Evolutionary conservation across 208 protist species (phyloP).

Genomic region (Crithidia fasciculata): DNA sequence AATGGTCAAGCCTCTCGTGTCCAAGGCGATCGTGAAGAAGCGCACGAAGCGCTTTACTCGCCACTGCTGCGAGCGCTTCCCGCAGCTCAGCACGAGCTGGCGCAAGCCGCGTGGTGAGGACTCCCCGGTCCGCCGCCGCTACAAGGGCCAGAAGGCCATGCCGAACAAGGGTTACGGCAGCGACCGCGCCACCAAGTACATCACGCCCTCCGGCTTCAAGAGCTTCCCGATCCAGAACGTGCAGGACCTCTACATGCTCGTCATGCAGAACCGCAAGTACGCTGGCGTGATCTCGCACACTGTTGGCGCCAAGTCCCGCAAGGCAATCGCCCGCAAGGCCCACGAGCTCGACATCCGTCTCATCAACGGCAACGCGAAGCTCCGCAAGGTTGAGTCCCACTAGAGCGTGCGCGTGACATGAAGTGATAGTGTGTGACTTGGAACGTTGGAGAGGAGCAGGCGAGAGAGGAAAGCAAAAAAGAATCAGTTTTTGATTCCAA

Average conservation of each 20-base stretch:
- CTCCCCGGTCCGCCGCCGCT: constrained; percentile 97
- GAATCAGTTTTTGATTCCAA: too few species aligned
- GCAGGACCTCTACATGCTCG: constrained; percentile 98
- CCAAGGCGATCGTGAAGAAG: constrained; percentile 97
- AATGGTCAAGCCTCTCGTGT: constrained; percentile 95
- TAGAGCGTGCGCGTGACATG: constrained; percentile 11
- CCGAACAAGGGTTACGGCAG: constrained; percentile 99
- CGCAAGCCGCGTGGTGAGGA: constrained; percentile 99
- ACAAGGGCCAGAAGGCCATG: constrained; percentile 97
- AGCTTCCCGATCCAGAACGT: constrained; percentile 96
- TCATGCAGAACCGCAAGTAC: constrained; percentile 99
- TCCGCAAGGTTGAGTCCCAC: constrained; percentile 90
- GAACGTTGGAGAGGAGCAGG: background rate
- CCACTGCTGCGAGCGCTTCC: constrained; percentile 95
- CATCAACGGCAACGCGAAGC: constrained; percentile 95
- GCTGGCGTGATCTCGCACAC: constrained; percentile 97
- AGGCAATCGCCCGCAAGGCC: constrained; percentile 97
- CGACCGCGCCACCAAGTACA: constrained; percentile 96
- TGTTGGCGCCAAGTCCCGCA: constrained; percentile 95
- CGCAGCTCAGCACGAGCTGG: constrained; percentile 95
- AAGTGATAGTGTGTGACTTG: constrained; percentile 11
- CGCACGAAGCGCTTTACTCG: constrained; percentile 97
- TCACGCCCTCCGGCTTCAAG: constrained; percentile 97
- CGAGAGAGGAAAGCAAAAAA: background rate
- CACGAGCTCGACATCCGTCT: constrained; percentile 99